phyloP scores from a whole-genome alignment of 2,329 filamentous ascomycete species.

The Rhexocercosporidium sp. region DNA sequence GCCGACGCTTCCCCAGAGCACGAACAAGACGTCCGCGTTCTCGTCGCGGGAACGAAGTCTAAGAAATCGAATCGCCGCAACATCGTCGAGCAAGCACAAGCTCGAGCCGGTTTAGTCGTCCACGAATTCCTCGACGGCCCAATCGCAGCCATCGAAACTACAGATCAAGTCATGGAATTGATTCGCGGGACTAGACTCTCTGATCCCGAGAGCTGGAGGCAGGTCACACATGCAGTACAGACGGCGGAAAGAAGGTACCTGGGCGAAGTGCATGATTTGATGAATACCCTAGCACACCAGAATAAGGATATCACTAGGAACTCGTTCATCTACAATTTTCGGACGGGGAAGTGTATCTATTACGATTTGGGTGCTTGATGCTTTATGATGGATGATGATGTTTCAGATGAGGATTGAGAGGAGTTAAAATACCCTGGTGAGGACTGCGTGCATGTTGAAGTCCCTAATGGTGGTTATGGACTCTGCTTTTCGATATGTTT shows the following conservation, averaged over 20 bases:
- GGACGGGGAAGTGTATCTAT: constrained; percentile 82
- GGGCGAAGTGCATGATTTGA: constrained; percentile 78
- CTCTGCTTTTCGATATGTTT: background rate
- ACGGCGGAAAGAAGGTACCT: constrained; percentile 82
- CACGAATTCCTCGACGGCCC: constrained; percentile 77
- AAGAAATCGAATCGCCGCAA: constrained; percentile 91
- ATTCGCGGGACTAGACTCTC: constrained; percentile 76
- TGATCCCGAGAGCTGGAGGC: constrained; percentile 84
- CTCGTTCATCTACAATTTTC: constrained; percentile 90
- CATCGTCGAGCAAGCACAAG: constrained; percentile 80
- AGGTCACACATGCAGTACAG: constrained; percentile 77
- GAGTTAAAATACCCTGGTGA: constrained; percentile 13
- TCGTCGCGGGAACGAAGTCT: constrained; percentile 79
- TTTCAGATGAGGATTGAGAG: background rate
- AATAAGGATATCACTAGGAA: constrained; percentile 67
- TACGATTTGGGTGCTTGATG: constrained; percentile 69
- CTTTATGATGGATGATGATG: background rate
- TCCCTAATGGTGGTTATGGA: background rate
- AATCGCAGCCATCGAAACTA: constrained; percentile 86
- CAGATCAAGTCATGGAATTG: constrained; percentile 79
- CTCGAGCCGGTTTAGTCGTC: constrained; percentile 64
- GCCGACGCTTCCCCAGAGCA: constrained; percentile 45
- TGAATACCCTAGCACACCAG: constrained; percentile 65
- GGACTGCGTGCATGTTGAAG: background rate
- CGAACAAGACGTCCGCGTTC: constrained; percentile 80